These are phyloP conservation scores for Entonaema liquescens DNA, from an alignment of 495 filamentous ascomycete genomes.

Conservation along the genomic window DNA sequence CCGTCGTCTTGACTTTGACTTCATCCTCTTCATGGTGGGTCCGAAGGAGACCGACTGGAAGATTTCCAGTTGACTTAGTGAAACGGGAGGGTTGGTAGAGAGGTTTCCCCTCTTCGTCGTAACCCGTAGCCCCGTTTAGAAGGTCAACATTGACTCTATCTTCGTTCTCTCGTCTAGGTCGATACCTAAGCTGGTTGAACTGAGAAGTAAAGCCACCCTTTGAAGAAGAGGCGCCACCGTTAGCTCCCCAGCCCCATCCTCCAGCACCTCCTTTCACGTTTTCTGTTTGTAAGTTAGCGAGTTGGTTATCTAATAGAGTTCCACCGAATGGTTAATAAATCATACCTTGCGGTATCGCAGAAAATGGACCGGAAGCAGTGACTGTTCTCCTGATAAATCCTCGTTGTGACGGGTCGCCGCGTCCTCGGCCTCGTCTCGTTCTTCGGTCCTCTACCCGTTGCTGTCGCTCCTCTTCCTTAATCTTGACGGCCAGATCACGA, in stretches of 20 bases:
- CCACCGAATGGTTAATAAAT: background rate
- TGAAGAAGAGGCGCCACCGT: slow-evolving; percentile 38
- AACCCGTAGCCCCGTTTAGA: slow-evolving; percentile 46
- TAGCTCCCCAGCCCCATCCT: slow-evolving; percentile 45
- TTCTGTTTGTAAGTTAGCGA: slow-evolving; percentile 33
- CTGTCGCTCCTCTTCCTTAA: slow-evolving; percentile 45
- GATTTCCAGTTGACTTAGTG: slow-evolving; percentile 45
- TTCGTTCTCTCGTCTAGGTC: slow-evolving; percentile 44
- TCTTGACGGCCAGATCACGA: slow-evolving; percentile 39
- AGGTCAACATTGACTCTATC: slow-evolving; percentile 54
- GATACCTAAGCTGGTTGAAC: slow-evolving; percentile 35
- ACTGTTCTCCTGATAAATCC: slow-evolving; percentile 48
- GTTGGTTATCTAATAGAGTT: background rate
- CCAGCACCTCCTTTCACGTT: slow-evolving; percentile 47
- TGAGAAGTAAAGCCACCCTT: slow-evolving; percentile 45
- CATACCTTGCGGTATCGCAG: slow-evolving; percentile 48
- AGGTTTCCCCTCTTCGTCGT: slow-evolving; percentile 42
- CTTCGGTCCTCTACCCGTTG: slow-evolving; percentile 48
- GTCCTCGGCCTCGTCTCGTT: slow-evolving; percentile 49
- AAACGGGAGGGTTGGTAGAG: slow-evolving; percentile 36
- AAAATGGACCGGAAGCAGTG: slow-evolving; percentile 52
- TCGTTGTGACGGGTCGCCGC: slow-evolving; percentile 45
- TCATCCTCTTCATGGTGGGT: slow-evolving; percentile 62
- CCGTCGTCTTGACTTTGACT: slow-evolving; percentile 62
- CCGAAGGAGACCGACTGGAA: slow-evolving; percentile 62